Base-by-base conservation (phyloP, 768 basidiomycete species). In the Boletellus ananas region DNA sequence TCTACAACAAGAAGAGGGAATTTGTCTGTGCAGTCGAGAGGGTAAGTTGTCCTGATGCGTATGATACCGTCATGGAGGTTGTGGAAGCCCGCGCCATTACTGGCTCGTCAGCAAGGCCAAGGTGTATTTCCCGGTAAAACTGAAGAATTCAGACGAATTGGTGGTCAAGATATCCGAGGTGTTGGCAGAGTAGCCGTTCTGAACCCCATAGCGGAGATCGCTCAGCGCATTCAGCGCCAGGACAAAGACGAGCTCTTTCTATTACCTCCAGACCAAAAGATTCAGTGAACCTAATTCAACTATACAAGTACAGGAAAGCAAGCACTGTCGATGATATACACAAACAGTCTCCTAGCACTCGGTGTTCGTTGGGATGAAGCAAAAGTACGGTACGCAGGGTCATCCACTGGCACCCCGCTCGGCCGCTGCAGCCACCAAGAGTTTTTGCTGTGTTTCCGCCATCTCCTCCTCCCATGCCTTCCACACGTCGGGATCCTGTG, bases 161-260 rank as follows among this genome's bases (percentile, higher is more conserved):
- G 66, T 78, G 2, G 71, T 84, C 21, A 80, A 80, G 54, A 60
- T 75, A 7, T 72, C 72, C 3, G 78, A 83, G 43, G 69, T 77
- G 8, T 60, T 81, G 47, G 80, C 79, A 1, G 80, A 77, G 54
- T 81, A 84, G 51, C 77, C 79, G 0, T 82, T 81, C 50, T 80
- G 50, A 65, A 27, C 14, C 10, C 4, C 23, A 25, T 5, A 5
- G 23, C 5, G 23, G 23, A 23, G 23, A 23, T 23, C 23, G 23
- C 23, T 3, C 23, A 5, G 23, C 3, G 23, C 5, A 5, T 23
- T 23, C 23, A 23, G 23, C 5, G 23, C 5, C 23, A 23, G 23
- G 23, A 23, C 5, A 5, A 23, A 23, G 23, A 23, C 23, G 23
- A 5, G 23, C 23, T 3, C 23, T 3, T 23, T 5, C 5, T 23